Evolutionary conservation across 257 asterid species (phyloP).

Genomic region (Rhazya stricta): DNA sequence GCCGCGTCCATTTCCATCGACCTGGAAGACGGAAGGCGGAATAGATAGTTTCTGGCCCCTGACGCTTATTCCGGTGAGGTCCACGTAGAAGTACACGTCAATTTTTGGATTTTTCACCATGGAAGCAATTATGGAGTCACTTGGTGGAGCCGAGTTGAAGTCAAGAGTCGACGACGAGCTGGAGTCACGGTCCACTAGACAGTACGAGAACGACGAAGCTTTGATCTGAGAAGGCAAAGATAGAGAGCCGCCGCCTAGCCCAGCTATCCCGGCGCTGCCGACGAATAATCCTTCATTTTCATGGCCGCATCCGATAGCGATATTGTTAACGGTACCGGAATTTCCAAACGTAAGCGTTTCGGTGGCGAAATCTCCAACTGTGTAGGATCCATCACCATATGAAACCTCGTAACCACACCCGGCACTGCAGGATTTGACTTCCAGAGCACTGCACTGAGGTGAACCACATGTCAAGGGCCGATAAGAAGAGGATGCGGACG

Average conservation of each 20-base stretch:
- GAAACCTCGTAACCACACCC: slow-evolving; percentile 49
- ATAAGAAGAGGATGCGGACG: slow-evolving; percentile 48
- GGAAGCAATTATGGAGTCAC: slow-evolving; percentile 54
- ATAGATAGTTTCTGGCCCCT: slow-evolving; percentile 41
- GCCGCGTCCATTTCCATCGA: slow-evolving; percentile 51
- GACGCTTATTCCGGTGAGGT: slow-evolving; percentile 54
- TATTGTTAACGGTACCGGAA: slow-evolving; percentile 34
- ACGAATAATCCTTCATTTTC: slow-evolving; percentile 59
- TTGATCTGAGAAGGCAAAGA: slow-evolving; percentile 62
- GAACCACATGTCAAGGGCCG: slow-evolving; percentile 39
- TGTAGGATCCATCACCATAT: slow-evolving; percentile 73
- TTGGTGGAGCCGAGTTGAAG: slow-evolving; percentile 53
- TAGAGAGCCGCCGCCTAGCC: slow-evolving; percentile 60
- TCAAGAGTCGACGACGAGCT: slow-evolving; percentile 57
- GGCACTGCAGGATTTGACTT: slow-evolving; percentile 33
- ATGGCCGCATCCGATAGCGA: slow-evolving; percentile 80
- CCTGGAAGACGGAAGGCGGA: slow-evolving; percentile 31
- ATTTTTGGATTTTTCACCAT: slow-evolving; percentile 34
- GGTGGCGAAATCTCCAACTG: slow-evolving; percentile 54
- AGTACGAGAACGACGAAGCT: slow-evolving; percentile 72
- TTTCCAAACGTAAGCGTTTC: slow-evolving; percentile 63
- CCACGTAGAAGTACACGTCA: slow-evolving; percentile 50
- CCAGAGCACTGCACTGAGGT: slow-evolving; percentile 39
- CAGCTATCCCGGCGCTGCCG: slow-evolving; percentile 64
- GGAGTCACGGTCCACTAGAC: slow-evolving; percentile 74